A percentile compares a stretch with the other conserved stretches of the same genome.
These are phyloP conservation scores for Cutaneotrichosporon dermatis DNA, from an alignment of 1,284 basidiomycete species.

Conservation along the genomic window DNA sequence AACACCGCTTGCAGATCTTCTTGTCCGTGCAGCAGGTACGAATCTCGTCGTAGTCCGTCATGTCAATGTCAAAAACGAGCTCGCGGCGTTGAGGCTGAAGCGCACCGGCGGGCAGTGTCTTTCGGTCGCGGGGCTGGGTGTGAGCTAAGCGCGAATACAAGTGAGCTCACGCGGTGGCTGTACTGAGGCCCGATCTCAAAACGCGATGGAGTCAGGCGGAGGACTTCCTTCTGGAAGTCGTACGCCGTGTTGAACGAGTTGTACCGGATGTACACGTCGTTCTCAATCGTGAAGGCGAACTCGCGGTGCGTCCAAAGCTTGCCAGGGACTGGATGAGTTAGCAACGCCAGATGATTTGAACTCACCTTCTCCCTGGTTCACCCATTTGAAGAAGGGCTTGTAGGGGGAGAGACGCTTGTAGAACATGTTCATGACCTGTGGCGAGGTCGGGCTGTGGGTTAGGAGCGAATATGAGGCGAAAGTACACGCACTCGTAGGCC, in stretches of 20 bases:
- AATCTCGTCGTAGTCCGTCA: conserved; percentile 98
- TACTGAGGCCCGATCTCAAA: conserved; percentile 98
- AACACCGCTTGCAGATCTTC: conserved; percentile 87
- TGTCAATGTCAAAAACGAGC: conserved; percentile 99
- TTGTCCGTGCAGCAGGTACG: conserved; percentile 92
- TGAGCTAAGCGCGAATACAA: neutral
- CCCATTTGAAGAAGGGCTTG: conserved; percentile 88
- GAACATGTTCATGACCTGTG: conserved; percentile 75
- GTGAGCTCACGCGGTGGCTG: conserved; percentile 65
- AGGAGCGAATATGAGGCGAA: neutral
- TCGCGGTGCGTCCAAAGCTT: conserved; percentile 86
- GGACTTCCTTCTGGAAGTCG: conserved; percentile 87
- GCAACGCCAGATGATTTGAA: neutral
- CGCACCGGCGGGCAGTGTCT: conserved; percentile 69
- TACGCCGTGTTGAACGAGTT: conserved; percentile 81
- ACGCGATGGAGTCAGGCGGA: conserved; percentile 75
- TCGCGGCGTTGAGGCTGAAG: conserved; percentile 80
- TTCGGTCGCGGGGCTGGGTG: conserved; percentile 78
- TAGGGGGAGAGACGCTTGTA: conserved; percentile 92
- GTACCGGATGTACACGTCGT: conserved; percentile 91
- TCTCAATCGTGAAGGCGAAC: conserved; percentile 91
- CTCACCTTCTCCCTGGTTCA: conserved; percentile 77
- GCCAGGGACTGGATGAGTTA: conserved; percentile 46
- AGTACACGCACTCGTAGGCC: conserved; percentile 15
- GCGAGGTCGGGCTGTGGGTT: conserved; percentile 50